Conservation (phyloP, 202 grass and related monocot species). For the Thinopyrum obtusiflorum region DNA sequence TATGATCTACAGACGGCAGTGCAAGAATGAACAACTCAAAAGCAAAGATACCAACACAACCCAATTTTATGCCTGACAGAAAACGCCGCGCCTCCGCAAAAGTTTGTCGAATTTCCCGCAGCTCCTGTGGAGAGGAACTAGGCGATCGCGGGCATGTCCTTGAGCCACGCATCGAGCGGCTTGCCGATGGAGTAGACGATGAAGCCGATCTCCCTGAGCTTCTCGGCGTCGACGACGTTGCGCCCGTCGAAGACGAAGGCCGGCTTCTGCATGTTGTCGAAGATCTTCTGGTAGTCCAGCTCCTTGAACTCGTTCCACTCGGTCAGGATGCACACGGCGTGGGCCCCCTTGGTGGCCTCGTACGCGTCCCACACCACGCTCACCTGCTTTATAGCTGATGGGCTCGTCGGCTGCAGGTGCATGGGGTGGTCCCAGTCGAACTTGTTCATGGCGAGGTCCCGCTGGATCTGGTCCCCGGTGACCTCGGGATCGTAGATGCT, state of each 20-base stretch:
- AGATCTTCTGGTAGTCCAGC: constrained; percentile 65
- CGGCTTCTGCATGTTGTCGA: constrained; percentile 58
- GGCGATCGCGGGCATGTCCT: constrained; percentile 86
- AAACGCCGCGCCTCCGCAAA: constrained; percentile 39
- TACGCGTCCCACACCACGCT: constrained; percentile 60
- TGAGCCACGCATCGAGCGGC: constrained; percentile 80
- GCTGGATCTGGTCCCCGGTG: constrained; percentile 60
- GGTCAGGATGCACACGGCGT: constrained; percentile 64
- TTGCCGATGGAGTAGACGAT: constrained; percentile 90
- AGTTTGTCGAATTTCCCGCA: constrained; percentile 27
- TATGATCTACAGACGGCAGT: constrained; percentile 32
- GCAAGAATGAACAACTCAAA: constrained; percentile 25
- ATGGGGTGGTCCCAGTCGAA: constrained; percentile 63
- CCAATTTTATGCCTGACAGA: constrained; percentile 45
- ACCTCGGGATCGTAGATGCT: constrained; percentile 67
- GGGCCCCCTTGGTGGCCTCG: constrained; percentile 61
- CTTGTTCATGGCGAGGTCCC: constrained; percentile 55
- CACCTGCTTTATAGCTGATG: constrained; percentile 46
- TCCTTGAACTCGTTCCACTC: constrained; percentile 72
- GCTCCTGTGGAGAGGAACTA: constrained; percentile 34
- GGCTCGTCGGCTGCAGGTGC: constrained; percentile 57
- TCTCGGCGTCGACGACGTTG: constrained; percentile 57
- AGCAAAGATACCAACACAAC: constrained; percentile 40
- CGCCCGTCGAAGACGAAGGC: constrained; percentile 61
- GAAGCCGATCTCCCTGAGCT: constrained; percentile 75